phyloP scores from a whole-genome alignment of 75 land plant genomes.

The Cunninghamia lanceolata region DNA sequence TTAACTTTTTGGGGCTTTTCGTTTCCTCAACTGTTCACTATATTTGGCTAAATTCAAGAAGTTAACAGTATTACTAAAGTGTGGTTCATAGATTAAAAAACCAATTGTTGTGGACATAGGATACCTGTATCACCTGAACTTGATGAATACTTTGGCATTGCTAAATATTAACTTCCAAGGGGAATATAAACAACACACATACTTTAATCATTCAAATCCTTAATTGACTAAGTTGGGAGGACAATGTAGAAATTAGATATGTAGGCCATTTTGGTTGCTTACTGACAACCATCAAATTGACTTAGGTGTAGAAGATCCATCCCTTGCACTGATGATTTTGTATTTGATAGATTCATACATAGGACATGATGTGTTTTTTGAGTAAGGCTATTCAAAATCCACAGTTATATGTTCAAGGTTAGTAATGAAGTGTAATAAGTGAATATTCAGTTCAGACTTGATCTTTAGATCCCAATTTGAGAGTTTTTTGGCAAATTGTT shows the following conservation, averaged over 20 bases:
- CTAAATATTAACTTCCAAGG: background rate
- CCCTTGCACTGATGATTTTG: background rate
- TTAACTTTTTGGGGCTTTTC: background rate
- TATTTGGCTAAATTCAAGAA: background rate
- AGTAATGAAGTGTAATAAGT: too few species aligned
- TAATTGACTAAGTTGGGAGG: background rate
- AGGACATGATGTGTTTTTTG: background rate
- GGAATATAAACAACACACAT: background rate
- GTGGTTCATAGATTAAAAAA: background rate
- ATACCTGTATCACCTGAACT: background rate
- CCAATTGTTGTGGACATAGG: background rate
- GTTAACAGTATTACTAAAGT: background rate
- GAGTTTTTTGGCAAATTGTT: too few species aligned
- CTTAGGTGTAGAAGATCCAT: background rate
- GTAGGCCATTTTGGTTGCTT: background rate
- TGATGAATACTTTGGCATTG: background rate
- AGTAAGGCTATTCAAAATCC: too few species aligned
- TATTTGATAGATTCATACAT: background rate
- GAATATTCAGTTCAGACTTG: too few species aligned
- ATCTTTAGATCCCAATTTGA: too few species aligned
- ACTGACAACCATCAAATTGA: background rate
- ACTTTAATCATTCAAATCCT: background rate
- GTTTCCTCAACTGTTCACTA: background rate
- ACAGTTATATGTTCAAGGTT: too few species aligned
- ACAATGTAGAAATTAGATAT: background rate